Conservation (phyloP, 2,329 filamentous ascomycete species). For the Stemphylium vesicarium region DNA sequence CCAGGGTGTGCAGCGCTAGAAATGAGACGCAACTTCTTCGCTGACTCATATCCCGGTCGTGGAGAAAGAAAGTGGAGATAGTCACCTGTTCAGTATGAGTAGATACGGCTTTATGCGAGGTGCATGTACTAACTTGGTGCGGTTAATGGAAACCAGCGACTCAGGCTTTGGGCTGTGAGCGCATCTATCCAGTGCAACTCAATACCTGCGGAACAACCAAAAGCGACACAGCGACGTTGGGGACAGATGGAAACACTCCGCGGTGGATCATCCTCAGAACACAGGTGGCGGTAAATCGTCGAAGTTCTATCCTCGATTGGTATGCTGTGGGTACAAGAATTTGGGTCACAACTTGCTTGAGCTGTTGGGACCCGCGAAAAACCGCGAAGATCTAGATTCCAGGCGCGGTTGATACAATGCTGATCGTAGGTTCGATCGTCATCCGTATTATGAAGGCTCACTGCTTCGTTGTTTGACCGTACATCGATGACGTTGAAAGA, state of each 20-base stretch:
- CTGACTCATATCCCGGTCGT: constrained; percentile 58
- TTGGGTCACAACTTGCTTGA: not conserved
- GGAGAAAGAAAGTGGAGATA: constrained; percentile 67
- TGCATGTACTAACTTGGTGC: constrained; percentile 50
- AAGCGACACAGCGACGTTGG: constrained; percentile 68
- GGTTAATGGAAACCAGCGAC: constrained; percentile 62
- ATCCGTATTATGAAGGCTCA: constrained; percentile 30
- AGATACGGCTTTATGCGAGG: not conserved
- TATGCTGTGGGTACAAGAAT: constrained; percentile 18
- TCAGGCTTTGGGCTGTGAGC: constrained; percentile 57
- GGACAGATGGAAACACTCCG: constrained; percentile 70
- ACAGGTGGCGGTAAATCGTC: constrained; percentile 60
- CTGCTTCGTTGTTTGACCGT: constrained; percentile 28
- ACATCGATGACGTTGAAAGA: constrained; percentile 37
- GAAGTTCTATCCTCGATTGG: constrained; percentile 24
- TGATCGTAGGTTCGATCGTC: constrained; percentile 26
- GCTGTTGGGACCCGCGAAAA: not conserved
- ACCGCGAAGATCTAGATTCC: constrained; percentile 36
- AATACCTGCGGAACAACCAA: constrained; percentile 67
- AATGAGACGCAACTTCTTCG: constrained; percentile 66
- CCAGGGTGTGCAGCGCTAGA: constrained; percentile 62
- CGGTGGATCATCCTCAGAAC: constrained; percentile 67
- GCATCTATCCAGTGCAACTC: constrained; percentile 68
- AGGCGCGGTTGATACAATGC: constrained; percentile 40
- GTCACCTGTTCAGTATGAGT: constrained; percentile 40